Conservation (phyloP, 192 early-diverging fungal species). For the Umbelopsis isabellina region DNA sequence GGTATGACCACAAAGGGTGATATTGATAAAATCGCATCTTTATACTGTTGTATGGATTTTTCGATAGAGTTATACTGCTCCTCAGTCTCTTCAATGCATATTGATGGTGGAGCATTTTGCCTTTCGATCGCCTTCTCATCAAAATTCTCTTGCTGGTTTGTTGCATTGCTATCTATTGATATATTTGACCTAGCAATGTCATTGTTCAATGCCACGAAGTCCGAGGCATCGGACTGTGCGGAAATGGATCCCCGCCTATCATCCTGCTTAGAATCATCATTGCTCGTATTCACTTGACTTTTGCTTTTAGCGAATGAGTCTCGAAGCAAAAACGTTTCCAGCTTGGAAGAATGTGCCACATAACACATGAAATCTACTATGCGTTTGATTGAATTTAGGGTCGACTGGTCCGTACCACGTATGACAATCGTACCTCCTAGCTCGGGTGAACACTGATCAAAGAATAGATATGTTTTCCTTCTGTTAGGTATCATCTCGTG, state of each 20-base stretch:
- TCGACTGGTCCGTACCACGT: constrained; percentile 74
- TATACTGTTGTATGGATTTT: constrained; percentile 58
- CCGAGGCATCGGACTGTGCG: too few relatives aligned
- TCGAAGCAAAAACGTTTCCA: constrained; percentile 72
- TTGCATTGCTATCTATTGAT: too few relatives aligned
- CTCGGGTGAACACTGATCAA: constrained; percentile 80
- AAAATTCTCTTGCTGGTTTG: too few relatives aligned
- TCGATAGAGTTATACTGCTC: constrained; percentile 37
- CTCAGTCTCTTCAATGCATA: constrained; percentile 7
- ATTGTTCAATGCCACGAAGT: too few relatives aligned
- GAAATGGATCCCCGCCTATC: not conserved
- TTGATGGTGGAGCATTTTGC: too few relatives aligned
- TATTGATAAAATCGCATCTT: constrained; percentile 78
- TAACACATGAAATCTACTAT: constrained; percentile 83
- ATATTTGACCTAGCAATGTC: too few relatives aligned
- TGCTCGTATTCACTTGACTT: not conserved
- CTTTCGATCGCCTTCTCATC: too few relatives aligned
- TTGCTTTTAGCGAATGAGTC: constrained; percentile 13
- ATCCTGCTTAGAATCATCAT: not conserved
- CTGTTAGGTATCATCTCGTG: constrained; percentile 77
- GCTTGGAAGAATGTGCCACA: constrained; percentile 82
- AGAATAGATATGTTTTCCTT: constrained; percentile 85
- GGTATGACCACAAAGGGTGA: constrained; percentile 87
- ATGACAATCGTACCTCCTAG: constrained; percentile 87
- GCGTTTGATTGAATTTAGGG: constrained; percentile 77